These are phyloP conservation scores for Brasilioporus rufonigricans DNA, from an alignment of 768 basidiomycete genomes.

Conservation along the genomic window DNA sequence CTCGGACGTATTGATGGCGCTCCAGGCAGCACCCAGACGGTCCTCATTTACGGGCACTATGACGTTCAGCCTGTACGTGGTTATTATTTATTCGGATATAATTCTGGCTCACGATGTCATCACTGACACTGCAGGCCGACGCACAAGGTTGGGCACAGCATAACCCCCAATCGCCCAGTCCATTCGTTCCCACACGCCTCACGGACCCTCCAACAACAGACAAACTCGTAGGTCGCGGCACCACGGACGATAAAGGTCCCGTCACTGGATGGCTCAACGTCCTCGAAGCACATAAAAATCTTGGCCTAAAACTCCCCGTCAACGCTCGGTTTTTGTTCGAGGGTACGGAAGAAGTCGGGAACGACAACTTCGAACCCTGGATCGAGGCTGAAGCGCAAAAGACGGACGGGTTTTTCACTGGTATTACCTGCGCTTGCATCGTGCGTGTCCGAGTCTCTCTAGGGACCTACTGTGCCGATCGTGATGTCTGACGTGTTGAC, in stretches of 20 bases:
- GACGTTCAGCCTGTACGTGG: conserved; percentile 80
- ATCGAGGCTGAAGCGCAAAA: conserved; percentile 36
- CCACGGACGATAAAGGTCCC: conserved; percentile 89
- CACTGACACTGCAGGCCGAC: not conserved
- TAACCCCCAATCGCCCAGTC: not conserved
- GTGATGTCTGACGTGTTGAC: not conserved
- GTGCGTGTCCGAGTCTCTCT: conserved; percentile 44
- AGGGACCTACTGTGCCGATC: too few species aligned
- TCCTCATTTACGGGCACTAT: conserved; percentile 87
- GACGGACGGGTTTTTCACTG: conserved; percentile 69
- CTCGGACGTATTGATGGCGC: not conserved
- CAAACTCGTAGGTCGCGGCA: conserved; percentile 77
- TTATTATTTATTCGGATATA: not conserved
- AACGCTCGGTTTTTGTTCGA: conserved; percentile 89
- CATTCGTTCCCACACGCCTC: conserved; percentile 9
- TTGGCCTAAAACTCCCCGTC: conserved; percentile 73
- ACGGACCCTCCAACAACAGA: not conserved
- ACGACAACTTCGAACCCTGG: conserved; percentile 74
- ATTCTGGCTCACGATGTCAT: not conserved
- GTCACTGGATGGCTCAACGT: conserved; percentile 87
- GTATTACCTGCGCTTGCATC: conserved; percentile 86
- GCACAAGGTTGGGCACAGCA: not conserved
- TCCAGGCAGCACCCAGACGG: conserved; percentile 41
- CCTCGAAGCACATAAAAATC: conserved; percentile 73
- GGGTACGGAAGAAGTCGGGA: conserved; percentile 91